Percentiles rank a stretch among this genome's conserved stretches.
Evolutionary conservation across 2,329 filamentous ascomycete species (phyloP).

Genomic region (Arthroderma sp.): DNA sequence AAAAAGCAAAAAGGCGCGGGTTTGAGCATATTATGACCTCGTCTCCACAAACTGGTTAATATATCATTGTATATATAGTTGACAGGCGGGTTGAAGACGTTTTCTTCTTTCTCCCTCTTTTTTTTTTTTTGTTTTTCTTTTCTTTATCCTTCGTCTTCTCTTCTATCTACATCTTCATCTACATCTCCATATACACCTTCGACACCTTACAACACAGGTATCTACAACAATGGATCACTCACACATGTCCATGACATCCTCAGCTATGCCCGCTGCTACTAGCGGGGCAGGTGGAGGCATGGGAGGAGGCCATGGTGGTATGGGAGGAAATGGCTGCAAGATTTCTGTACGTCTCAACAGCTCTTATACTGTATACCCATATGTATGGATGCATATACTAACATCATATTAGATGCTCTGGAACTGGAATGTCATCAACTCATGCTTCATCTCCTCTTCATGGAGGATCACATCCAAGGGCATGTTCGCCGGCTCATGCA

Average conservation of each 20-base stretch:
- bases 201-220: not conserved
- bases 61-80: not conserved
- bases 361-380: not conserved
- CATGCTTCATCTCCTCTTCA: conserved; percentile 55
- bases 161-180: not conserved
- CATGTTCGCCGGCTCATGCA: conserved; percentile 69
- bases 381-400: conserved; percentile 1
- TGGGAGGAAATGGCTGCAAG: conserved; percentile 17
- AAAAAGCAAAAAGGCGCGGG: not conserved
- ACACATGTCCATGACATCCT: conserved; percentile 6
- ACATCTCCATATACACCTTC: not conserved
- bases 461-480: conserved; percentile 58
- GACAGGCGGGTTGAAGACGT: not conserved
- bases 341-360: conserved; percentile 17
- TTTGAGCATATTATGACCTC: conserved; percentile 1
- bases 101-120: not conserved
- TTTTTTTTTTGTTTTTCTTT: not conserved
- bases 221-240: conserved; percentile 6
- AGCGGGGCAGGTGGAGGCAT: conserved; percentile 5
- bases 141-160: not conserved
- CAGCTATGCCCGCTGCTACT: conserved; percentile 6
- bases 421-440: conserved; percentile 63
- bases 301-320: conserved; percentile 9
- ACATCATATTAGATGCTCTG: conserved; percentile 51
- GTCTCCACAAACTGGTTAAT: not conserved